Base-by-base conservation (phyloP, 2,329 filamentous ascomycete genomes). In the Exophiala calicioides region DNA sequence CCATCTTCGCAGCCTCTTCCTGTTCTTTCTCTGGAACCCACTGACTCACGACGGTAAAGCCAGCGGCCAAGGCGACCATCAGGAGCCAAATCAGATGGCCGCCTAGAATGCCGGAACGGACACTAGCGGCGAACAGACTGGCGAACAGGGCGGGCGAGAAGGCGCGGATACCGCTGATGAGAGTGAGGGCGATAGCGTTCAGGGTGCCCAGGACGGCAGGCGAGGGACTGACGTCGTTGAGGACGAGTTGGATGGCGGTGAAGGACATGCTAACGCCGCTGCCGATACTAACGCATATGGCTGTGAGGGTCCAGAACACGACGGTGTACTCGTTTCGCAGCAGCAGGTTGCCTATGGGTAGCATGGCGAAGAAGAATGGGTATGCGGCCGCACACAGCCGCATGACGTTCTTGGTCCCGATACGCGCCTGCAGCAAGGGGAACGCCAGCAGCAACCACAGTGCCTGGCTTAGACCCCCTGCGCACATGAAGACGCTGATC, bases 161-260 rank as follows among this genome's bases (percentile, higher is more conserved):
- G 0, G 86, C 77, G 10, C 87, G 74, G 21, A 88, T 69, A 0
- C 70, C 82, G 53, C 81, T 82, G 0, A 72, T 67, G 1, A 81
- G 59, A 0, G 85, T 84, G 47, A 91, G 69, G 0, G 80, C 77
- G 1, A 88, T 58, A 0, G 84, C 83, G 57, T 91, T 91, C 20
- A 93, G 68, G 0, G 81, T 88, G 0, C 84, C 86, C 7, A 91
- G 70, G 0, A 81, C 77, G 31, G 73, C 71, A 1, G 80, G 76
- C 7, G 75, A 80, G 0, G 88, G 88, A 0, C 82, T 76, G 2
- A 86, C 79, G 47, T 90, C 85, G 64, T 91, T 91, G 23, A 91
- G 61, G 0, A 81, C 81, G 6, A 91, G 79, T 69, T 90, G 86
- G 1, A 84, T 76, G 1, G 75, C 82, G 0, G 53, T 90, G 60